Base-by-base conservation (phyloP, 306 rosid species). In the Dicorynia guianensis region DNA sequence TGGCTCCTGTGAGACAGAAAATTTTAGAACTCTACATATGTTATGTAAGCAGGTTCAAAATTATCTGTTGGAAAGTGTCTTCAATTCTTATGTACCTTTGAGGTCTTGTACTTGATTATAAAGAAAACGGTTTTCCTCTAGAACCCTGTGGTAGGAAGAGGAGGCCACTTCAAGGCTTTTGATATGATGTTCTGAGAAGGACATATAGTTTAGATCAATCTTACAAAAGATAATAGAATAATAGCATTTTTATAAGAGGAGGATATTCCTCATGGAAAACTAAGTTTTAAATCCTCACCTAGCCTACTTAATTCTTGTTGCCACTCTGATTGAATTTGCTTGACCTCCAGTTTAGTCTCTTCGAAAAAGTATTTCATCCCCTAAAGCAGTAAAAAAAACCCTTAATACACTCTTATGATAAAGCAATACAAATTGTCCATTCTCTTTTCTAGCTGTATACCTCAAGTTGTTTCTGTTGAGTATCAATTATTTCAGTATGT, bases 41-140 rank as follows among this genome's bases (percentile, higher is more conserved):
- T 25, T 25, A 25, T 25, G 30, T 30, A 64, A 47, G 77, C 48
- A 63, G 7, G 20, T 61, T 57, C 15, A 70, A 61, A 60, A 50
- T 77, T 47, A 63, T 33, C 30, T 50, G 40, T 55, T 18, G 30
- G 12, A 58, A 80, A 73, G 34, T 14, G 56, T 65, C 7, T 7
- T 34, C 11, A 57, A 70, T 65, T 79, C 69, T 40, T 61, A n/a
- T 46, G 49, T 58, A 94, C 98, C 98, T 89, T 92, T 95, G 65
- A 95, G 95, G 80, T 95, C 98, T 81, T 88, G 97, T 56, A 95
- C 96, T 92, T 88, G 97, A 87, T 95, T 95, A 90, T 88, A 90
- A 52, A 95, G 93, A 55, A 52, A 18, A 25, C 98, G 92, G 69
- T 95, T 95, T 76, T 95, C 98, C 81, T 92, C 96, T 8, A 95